Base-by-base conservation (phyloP, 345 rosid genomes). In the Nephelium lappaceum region DNA sequence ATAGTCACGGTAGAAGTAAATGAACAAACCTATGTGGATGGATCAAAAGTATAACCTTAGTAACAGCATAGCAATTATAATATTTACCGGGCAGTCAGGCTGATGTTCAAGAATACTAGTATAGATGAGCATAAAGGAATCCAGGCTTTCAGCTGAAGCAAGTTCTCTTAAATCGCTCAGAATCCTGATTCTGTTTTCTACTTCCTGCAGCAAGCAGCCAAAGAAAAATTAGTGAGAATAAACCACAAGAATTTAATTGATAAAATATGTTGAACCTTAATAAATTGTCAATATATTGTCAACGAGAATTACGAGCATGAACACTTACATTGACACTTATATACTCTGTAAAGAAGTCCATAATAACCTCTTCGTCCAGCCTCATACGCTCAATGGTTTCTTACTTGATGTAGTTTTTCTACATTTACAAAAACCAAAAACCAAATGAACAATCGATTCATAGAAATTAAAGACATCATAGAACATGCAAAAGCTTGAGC, bases 81-180 rank as follows among this genome's bases (percentile, higher is more conserved):
- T 49, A 74, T 69, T 84, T 87, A 97, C 98, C 91, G 97, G 98
- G 84, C 98, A 94, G 82, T 94, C 98, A 19, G 98, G 98, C 77
- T 97, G 99, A 85, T 94, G 97, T 85, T 97, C 97, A 25, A 97
- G 97, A 83, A 97, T 93, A 86, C 94, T 97, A 31, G 98, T 83
- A 79, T 97, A 97, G 76, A 93, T 90, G 55, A 97, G 98, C 2
- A 98, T 92, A 82, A 97, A 97, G 62, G 93, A 86, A 85, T 97
- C 98, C 80, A 97, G 85, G 84, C 98, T 97, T 86, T 94, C 98
- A 19, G 98, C 99, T 9, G 98, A 94, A 75, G 98, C 98, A 84
- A 97, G 99, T 81, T 97, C 99, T 88, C 98, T 90, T 64, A 94
- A 88, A 88, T 97, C 98, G 65, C 93, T 88, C 89, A 93, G 83